Base-by-base conservation (phyloP, 2,329 filamentous ascomycete genomes). In the Colletotrichum chrysophilum region DNA sequence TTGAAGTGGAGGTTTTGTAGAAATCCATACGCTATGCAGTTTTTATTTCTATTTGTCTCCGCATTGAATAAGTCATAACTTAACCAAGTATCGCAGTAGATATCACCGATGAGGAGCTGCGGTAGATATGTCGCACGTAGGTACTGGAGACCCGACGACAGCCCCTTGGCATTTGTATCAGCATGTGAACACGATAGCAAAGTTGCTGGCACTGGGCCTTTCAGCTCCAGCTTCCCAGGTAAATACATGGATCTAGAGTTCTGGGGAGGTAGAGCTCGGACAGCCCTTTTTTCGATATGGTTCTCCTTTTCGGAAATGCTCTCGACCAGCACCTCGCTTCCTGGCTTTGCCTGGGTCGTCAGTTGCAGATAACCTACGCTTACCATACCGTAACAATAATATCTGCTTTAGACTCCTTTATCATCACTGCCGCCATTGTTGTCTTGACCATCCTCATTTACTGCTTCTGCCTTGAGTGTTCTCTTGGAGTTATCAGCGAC, bases 321-420 rank as follows among this genome's bases (percentile, higher is more conserved):
- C 3, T 21, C n/a, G n/a, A 2, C n/a, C 43, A 48, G 43, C 43
- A 48, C n/a, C 43, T 48, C 43, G 5, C 43, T n/a, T n/a, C 38
- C 1, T 48, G 38, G 18, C 18, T 48, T 12, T 48, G 3, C 5
- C 38, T 7, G 5, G 18, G 38, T 48, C 9, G 18, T 48, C 16
- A 48, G 18, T 18, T 6, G 38, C 18, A 5, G 9, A 5, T n/a
- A 2, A 12, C 38, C 18, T 48, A 5, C 18, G 8, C 3, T 21
- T 7, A 4, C n/a, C 1, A 10, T 52, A 10, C 10, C 7, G 0
- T 13, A 3, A 4, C 10, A 12, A 7, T 4, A 0, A 48, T 2
- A 48, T n/a, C 2, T 48, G 10, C 18, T 21, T 0, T 21, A 21
- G 5, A 48, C n/a, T 48, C 9, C 10, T 21, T 10, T 48, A 6